A percentile compares a stretch with the other conserved stretches of the same genome.
These are phyloP conservation scores for Cardamine chenopodiifolia DNA, from an alignment of 345 rosid genomes.

Conservation along the genomic window DNA sequence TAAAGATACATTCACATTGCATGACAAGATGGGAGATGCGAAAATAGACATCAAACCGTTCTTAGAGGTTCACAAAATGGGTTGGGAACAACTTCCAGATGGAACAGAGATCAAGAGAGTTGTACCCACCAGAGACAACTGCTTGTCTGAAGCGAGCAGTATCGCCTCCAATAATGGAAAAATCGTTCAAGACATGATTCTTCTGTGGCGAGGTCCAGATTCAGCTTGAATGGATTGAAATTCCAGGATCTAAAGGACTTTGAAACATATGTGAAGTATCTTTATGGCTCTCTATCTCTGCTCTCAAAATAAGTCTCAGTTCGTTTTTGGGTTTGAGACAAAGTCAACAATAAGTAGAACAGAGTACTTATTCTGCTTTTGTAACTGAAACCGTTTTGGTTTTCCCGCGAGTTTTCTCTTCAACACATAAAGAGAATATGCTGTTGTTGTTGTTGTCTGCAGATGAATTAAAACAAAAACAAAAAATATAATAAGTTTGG, in stretches of 20 bases:
- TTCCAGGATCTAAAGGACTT: constrained; percentile 45
- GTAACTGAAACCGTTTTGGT: constrained; percentile 15
- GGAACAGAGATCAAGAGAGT: constrained; percentile 57
- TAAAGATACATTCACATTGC: constrained; percentile 51
- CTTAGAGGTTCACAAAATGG: constrained; percentile 52
- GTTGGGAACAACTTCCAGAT: constrained; percentile 52
- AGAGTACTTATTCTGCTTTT: constrained; percentile 23
- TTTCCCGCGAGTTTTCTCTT: constrained; percentile 35
- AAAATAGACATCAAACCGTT: constrained; percentile 13
- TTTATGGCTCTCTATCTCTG: neutral
- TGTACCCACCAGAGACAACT: constrained; percentile 51
- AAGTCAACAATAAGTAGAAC: constrained; percentile 1
- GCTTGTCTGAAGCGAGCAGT: constrained; percentile 61
- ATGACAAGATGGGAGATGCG: no score
- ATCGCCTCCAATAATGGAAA: constrained; percentile 53
- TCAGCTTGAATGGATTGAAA: constrained; percentile 67
- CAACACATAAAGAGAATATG: constrained; percentile 16
- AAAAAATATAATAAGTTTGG: constrained; percentile 27
- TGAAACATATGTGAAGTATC: neutral
- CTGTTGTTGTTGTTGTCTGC: constrained; percentile 19
- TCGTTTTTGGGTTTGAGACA: neutral
- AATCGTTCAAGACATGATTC: constrained; percentile 58
- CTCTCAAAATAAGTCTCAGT: neutral
- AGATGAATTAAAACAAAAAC: neutral
- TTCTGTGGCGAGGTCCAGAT: constrained; percentile 68